A percentile compares a stretch with the other conserved stretches of the same genome.
These are phyloP conservation scores for Aspergillus aculeatus DNA, from an alignment of 2,329 filamentous ascomycete species.

Conservation along the genomic window DNA sequence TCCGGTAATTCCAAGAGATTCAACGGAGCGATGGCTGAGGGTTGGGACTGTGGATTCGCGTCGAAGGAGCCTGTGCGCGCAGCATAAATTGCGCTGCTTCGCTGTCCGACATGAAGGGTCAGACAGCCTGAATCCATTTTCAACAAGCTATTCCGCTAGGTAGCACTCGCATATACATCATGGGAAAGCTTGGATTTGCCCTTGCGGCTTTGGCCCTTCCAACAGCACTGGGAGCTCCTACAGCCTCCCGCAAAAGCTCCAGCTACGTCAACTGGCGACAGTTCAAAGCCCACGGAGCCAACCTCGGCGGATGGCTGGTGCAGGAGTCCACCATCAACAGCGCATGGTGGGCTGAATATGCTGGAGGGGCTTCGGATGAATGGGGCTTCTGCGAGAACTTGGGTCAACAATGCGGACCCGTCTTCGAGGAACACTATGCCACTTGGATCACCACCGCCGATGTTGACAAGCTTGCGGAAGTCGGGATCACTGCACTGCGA, in stretches of 20 bases:
- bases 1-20: not conserved
- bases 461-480: conserved; percentile 1
- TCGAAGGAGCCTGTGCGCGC: not conserved
- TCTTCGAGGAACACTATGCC: conserved; percentile 13
- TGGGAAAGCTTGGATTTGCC: not conserved
- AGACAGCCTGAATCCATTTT: not conserved
- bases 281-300: conserved; percentile 9
- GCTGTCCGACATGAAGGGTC: not conserved
- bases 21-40: not conserved
- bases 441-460: conserved; percentile 14
- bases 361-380: conserved; percentile 22
- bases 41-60: not conserved
- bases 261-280: conserved; percentile 8
- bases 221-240: not conserved
- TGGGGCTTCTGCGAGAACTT: conserved; percentile 19
- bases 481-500: conserved; percentile 7
- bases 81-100: not conserved
- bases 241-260: not conserved
- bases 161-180: not conserved
- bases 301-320: conserved; percentile 25
- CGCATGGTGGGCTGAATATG: conserved; percentile 19
- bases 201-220: not conserved
- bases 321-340: conserved; percentile 26
- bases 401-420: conserved; percentile 6
- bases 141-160: not conserved